Conservation (phyloP, 176 grass and related monocot species). For the Paspalum vaginatum region DNA sequence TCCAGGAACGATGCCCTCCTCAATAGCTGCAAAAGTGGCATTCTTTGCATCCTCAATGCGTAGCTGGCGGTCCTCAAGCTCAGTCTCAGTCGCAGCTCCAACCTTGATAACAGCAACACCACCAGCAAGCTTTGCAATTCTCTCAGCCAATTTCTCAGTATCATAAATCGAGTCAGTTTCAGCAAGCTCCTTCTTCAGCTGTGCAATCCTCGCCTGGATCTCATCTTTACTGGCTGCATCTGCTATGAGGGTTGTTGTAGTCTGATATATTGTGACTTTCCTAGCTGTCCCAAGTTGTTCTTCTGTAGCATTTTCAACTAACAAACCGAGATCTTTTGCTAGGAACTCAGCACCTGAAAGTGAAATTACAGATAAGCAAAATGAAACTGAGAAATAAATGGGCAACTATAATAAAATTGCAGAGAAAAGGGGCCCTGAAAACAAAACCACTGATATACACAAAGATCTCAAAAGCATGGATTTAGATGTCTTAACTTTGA, state of each 20-base stretch:
- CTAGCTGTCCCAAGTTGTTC: conserved; percentile 67
- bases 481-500: background rate
- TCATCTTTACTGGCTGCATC: conserved; percentile 66
- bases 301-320: conserved; percentile 56
- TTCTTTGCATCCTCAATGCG: conserved; percentile 66
- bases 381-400: background rate
- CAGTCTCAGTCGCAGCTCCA: conserved; percentile 65
- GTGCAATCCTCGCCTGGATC: conserved; percentile 61
- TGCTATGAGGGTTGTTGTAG: conserved; percentile 64
- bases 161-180: conserved; percentile 62
- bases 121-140: conserved; percentile 65
- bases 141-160: conserved; percentile 57
- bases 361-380: conserved; percentile 12
- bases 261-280: conserved; percentile 58
- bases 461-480: background rate
- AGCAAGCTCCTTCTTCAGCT: conserved; percentile 65
- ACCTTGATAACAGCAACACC: conserved; percentile 79
- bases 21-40: conserved; percentile 59
- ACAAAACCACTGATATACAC: background rate
- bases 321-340: conserved; percentile 61
- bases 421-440: background rate
- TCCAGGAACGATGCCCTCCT: conserved; percentile 74
- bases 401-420: background rate
- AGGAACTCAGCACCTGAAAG: conserved; percentile 57
- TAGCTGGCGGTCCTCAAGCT: conserved; percentile 66